Evolutionary conservation across 176 grass and related monocot species (phyloP).

Genomic region (Thalia dealbata): DNA sequence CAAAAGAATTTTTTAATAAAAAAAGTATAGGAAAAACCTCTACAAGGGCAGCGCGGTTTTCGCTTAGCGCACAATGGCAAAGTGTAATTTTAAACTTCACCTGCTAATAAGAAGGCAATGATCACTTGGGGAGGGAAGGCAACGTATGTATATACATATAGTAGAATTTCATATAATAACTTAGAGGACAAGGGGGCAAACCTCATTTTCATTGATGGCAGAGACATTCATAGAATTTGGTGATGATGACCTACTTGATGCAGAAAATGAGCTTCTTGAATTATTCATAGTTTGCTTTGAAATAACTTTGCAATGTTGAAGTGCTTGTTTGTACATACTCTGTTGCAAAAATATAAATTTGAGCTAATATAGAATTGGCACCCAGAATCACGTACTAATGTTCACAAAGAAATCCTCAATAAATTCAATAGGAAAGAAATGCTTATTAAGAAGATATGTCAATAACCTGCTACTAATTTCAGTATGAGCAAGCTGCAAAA

Average conservation of each 20-base stretch:
- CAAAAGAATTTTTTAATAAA: neutral
- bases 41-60: slow-evolving; percentile 79
- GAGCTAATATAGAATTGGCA: slow-evolving; percentile 4
- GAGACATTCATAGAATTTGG: slow-evolving; percentile 57
- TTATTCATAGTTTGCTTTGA: slow-evolving; percentile 53
- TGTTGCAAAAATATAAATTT: slow-evolving; percentile 25
- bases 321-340: slow-evolving; percentile 83
- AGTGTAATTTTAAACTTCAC: slow-evolving; percentile 90
- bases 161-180: neutral
- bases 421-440: neutral
- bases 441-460: neutral
- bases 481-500: neutral
- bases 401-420: neutral
- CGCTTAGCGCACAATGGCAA: slow-evolving; percentile 69
- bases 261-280: slow-evolving; percentile 54
- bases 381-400: neutral
- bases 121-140: neutral
- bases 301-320: slow-evolving; percentile 59
- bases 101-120: slow-evolving; percentile 34
- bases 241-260: slow-evolving; percentile 56
- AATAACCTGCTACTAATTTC: neutral
- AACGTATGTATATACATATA: neutral
- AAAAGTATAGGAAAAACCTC: slow-evolving; percentile 42
- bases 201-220: slow-evolving; percentile 85
- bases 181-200: slow-evolving; percentile 12